These are phyloP conservation scores for Cytospora mali DNA, from an alignment of 2,329 filamentous ascomycete genomes.

Conservation along the genomic window DNA sequence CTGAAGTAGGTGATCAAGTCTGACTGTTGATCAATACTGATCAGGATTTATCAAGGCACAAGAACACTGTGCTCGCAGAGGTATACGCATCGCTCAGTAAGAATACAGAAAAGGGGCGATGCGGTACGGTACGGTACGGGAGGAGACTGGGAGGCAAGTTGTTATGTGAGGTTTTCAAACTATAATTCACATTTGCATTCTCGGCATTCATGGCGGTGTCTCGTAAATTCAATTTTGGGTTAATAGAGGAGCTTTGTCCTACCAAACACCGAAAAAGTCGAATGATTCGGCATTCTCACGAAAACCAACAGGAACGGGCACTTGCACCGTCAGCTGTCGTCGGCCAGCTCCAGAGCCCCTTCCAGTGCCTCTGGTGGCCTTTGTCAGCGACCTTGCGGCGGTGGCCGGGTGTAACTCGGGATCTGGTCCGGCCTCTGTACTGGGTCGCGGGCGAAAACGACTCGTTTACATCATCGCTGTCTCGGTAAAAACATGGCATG, in stretches of 20 bases:
- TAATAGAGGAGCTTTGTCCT: not conserved
- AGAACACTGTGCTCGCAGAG: not conserved
- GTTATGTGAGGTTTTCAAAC: not conserved
- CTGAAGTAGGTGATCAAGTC: no score
- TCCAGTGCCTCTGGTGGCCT: not conserved
- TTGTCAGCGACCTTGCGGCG: not conserved
- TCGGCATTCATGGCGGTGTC: not conserved
- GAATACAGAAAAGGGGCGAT: no score
- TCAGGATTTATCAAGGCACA: no score
- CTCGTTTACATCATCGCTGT: slow-evolving; percentile 18
- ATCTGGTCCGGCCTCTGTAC: slow-evolving; percentile 18
- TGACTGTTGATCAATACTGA: no score
- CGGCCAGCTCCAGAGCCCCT: not conserved
- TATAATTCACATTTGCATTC: not conserved
- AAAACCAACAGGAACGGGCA: slow-evolving; percentile 15
- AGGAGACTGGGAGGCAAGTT: no score
- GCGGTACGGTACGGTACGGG: no score
- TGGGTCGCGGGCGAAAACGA: not conserved
- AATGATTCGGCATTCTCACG: slow-evolving; percentile 18
- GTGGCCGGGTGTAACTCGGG: slow-evolving; percentile 17
- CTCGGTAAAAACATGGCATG: slow-evolving; percentile 15
- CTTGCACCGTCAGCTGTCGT: not conserved
- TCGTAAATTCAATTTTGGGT: not conserved
- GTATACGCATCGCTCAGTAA: no score
- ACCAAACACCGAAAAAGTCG: slow-evolving; percentile 20